Evolutionary conservation across 169 alveolate genomes (phyloP), one percentile per base, ranked within the genome.

Genomic region (Eimeria sp.): DNA sequence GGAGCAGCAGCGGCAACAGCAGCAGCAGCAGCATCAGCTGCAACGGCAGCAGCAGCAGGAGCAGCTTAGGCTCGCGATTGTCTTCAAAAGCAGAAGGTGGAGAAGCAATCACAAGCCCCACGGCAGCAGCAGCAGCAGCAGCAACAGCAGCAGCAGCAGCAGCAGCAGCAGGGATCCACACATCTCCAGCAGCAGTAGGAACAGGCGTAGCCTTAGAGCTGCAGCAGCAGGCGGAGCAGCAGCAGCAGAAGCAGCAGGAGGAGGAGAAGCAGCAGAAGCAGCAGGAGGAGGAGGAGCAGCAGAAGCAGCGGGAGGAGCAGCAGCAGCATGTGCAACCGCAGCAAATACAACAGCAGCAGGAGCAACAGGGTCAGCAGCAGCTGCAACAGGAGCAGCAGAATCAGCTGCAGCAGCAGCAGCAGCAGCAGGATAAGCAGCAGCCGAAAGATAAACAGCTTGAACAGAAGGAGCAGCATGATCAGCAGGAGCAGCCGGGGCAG

Each of bases 191-290:
- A 5, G 40, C 40, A 34, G 40, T 2, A 34, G 40, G 40, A 34
- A 34, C 40, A 34, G 40, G 40, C 40, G 40, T 34, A 34, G 40
- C 40, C n/a, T n/a, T n/a, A n/a, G n/a, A n/a, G 40, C 40, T 34
- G 57, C 84, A 40, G 84, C 84, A 73, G 84, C 57, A 73, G 84
- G 51, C 7, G 84, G 51, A 30, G 84, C 84, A 73, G 84, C 84
- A 73, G 47, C 51, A n/a, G 9, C 51, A 73, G 45, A 49, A 73
- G 20, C 51, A 73, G 84, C 3, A 9, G 2, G 57, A 18, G 13
- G 51, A 73, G 57, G 51, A 40, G 84, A 57, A 73, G 84, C 57
- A 73, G 84, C 84, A 30, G 1, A 0, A 1, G 75, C 43, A n/a
- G 3, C 75, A 0, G 13, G 27, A 25, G 84, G 51, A 30, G 84